phyloP scores from a whole-genome alignment of 495 filamentous ascomycete genomes.

The Pyrenopolyporus hunteri region DNA sequence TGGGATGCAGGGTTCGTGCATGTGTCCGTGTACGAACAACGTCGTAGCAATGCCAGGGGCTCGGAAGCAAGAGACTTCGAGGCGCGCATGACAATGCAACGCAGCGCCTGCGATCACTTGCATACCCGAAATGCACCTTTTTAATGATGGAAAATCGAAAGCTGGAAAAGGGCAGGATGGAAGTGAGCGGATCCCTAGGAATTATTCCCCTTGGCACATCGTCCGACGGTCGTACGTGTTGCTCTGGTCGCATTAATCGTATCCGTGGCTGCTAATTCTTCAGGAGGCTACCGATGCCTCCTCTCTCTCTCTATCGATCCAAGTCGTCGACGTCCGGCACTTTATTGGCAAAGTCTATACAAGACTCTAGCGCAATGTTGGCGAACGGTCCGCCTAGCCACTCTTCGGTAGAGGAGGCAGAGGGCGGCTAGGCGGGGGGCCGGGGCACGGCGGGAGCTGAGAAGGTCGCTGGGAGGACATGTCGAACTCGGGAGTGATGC shows the following conservation, averaged over 20 bases:
- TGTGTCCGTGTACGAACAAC: slow-evolving; percentile 16
- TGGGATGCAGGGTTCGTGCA: slow-evolving; percentile 34
- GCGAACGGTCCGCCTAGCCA: slow-evolving; percentile 41
- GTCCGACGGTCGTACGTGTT: slow-evolving; percentile 23
- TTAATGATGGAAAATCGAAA: slow-evolving; percentile 30
- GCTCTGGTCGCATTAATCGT: slow-evolving; percentile 21
- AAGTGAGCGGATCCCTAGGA: slow-evolving; percentile 32
- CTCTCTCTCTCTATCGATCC: slow-evolving; percentile 11
- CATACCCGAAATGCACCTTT: slow-evolving; percentile 38
- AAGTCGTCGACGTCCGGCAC: slow-evolving; percentile 12
- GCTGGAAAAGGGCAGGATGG: slow-evolving; percentile 32
- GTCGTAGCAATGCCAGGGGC: slow-evolving; percentile 24
- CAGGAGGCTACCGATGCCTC: slow-evolving; percentile 7
- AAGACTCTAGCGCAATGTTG: slow-evolving; percentile 19
- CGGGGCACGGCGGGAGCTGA: slow-evolving; percentile 82
- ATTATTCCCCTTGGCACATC: slow-evolving; percentile 23
- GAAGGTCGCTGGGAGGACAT: slow-evolving; percentile 63
- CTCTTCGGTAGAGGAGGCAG: slow-evolving; percentile 82
- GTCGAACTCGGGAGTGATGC: slow-evolving; percentile 42
- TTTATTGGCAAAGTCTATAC: slow-evolving; percentile 13
- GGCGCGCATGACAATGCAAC: slow-evolving; percentile 35
- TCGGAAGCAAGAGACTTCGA: slow-evolving; percentile 19
- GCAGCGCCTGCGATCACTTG: slow-evolving; percentile 28
- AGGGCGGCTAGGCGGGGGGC: slow-evolving; percentile 81
- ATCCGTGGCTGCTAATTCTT: slow-evolving; percentile 21